Conservation (phyloP, 176 grass and related monocot species). For the Phoenix roebelenii region DNA sequence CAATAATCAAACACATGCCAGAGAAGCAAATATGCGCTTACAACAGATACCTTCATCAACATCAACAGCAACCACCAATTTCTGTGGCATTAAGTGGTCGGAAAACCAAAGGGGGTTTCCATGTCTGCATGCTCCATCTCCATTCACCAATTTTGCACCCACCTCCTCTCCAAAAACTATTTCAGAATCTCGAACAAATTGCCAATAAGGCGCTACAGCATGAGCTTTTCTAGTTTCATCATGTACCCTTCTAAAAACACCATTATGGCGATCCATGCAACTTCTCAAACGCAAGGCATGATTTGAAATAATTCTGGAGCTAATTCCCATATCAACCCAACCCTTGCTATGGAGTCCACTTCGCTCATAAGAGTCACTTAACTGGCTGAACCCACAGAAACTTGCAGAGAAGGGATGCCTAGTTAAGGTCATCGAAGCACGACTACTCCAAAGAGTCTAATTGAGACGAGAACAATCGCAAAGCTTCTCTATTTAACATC, state of each 20-base stretch:
- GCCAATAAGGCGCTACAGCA: conserved; percentile 35
- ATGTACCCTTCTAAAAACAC: conserved; percentile 25
- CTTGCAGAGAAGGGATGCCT: conserved; percentile 15
- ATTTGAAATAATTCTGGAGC: conserved; percentile 25
- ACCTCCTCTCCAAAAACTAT: conserved; percentile 31
- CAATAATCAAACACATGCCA: not conserved
- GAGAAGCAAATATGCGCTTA: not conserved
- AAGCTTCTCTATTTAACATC: conserved; percentile 51
- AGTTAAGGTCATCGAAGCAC: conserved; percentile 26
- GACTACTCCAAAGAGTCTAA: conserved; percentile 21
- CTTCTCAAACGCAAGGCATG: conserved; percentile 46
- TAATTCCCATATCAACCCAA: conserved; percentile 27
- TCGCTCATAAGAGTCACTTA: conserved; percentile 15
- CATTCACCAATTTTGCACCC: conserved; percentile 21
- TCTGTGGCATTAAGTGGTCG: conserved; percentile 17
- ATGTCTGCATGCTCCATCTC: conserved; percentile 37
- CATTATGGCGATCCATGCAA: conserved; percentile 27
- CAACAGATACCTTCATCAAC: conserved; percentile 79
- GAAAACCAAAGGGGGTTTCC: conserved; percentile 46
- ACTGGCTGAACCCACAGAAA: conserved; percentile 34
- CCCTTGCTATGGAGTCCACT: conserved; percentile 12
- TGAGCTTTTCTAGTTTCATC: conserved; percentile 22
- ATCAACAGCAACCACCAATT: conserved; percentile 93
- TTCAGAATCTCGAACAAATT: conserved; percentile 31
- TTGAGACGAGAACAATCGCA: conserved; percentile 39